Base-by-base conservation (phyloP, 257 asterid species). In the Coffea canephora region DNA sequence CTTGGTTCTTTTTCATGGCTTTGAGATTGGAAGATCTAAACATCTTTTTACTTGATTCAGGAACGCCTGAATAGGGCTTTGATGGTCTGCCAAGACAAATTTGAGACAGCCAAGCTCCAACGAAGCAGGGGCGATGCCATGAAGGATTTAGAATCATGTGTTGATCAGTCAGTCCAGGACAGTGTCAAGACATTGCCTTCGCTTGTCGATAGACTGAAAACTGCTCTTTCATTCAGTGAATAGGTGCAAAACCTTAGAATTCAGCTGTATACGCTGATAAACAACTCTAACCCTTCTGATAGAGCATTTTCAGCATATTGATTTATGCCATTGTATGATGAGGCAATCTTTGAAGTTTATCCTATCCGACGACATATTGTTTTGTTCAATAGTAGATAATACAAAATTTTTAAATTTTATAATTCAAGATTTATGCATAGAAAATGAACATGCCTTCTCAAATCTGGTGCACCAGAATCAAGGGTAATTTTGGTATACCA, bases 81-180 rank as follows among this genome's bases (percentile, higher is more conserved):
- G 67, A 83, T 82, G 79, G 98, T 95, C 71, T 95, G 98, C 89
- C 98, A 95, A 82, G 98, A 95, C 91, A 91, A 89, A 81, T 88
- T 86, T 70, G 98, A 95, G 88, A 54, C 90, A 2, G 90, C 95
- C 71, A 93, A 87, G 86, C 80, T 87, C 83, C 97, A 91, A 82
- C 73, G 81, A 31, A 85, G 82, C 83, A 78, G 82, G 81, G 83
- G 82, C 74, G 80, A 78, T 31, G 81, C 90, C 54, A 78, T 81
- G 80, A 86, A 78, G 68, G 85, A 79, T 83, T 80, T 95, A 82
- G 97, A 95, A 87, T 90, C 95, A 0, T 95, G 98, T 46, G 98
- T 93, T 10, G 95, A 93, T 66, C 88, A 46, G 70, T 88, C 96
- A 4, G 87, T 93, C 79, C 86, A 89, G 62, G 95, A 90, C 46